Evolutionary conservation across 2,329 filamentous ascomycete genomes (phyloP).

Genomic region (Dactylellina sp.): DNA sequence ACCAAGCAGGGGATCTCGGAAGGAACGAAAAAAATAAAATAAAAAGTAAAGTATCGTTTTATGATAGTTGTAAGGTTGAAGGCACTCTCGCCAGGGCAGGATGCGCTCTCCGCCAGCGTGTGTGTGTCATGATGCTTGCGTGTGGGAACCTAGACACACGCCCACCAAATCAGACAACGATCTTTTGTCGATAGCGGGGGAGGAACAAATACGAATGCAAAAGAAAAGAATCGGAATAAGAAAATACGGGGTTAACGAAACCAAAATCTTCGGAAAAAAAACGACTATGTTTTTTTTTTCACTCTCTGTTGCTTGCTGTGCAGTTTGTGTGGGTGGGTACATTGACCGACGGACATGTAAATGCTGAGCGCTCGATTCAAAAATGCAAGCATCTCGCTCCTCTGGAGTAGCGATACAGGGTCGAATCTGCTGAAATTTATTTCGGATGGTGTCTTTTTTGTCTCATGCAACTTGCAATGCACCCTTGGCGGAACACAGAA

Average conservation of each 20-base stretch:
- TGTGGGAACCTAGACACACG: slow-evolving; percentile 51
- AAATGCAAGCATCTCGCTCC: slow-evolving; percentile 52
- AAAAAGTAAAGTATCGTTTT: slow-evolving; percentile 43
- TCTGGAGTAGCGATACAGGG: slow-evolving; percentile 42
- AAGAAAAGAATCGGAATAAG: slow-evolving; percentile 32
- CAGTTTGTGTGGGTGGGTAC: slow-evolving; percentile 49
- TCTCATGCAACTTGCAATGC: slow-evolving; percentile 55
- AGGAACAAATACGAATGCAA: slow-evolving; percentile 54
- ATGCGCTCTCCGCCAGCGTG: slow-evolving; percentile 28
- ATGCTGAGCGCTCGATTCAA: slow-evolving; percentile 39
- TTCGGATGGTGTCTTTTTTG: slow-evolving; percentile 18
- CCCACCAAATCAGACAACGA: slow-evolving; percentile 54
- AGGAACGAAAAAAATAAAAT: slow-evolving; percentile 14
- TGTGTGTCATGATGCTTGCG: slow-evolving; percentile 57
- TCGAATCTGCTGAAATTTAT: slow-evolving; percentile 33
- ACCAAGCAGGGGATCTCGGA: slow-evolving; percentile 46
- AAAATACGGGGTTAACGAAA: slow-evolving; percentile 38
- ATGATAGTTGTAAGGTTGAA: slow-evolving; percentile 28
- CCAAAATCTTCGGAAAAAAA: slow-evolving; percentile 29
- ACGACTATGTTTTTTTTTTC: slow-evolving; percentile 3
- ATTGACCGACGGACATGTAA: slow-evolving; percentile 18
- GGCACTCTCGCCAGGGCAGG: slow-evolving; percentile 33
- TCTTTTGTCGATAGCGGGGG: slow-evolving; percentile 55
- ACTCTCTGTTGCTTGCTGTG: slow-evolving; percentile 10
- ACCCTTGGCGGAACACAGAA: slow-evolving; percentile 48